A percentile compares a stretch with the other conserved stretches of the same genome.
phyloP scores from a whole-genome alignment of 2,329 filamentous ascomycete genomes.

The Aspergillus luchuensis region DNA sequence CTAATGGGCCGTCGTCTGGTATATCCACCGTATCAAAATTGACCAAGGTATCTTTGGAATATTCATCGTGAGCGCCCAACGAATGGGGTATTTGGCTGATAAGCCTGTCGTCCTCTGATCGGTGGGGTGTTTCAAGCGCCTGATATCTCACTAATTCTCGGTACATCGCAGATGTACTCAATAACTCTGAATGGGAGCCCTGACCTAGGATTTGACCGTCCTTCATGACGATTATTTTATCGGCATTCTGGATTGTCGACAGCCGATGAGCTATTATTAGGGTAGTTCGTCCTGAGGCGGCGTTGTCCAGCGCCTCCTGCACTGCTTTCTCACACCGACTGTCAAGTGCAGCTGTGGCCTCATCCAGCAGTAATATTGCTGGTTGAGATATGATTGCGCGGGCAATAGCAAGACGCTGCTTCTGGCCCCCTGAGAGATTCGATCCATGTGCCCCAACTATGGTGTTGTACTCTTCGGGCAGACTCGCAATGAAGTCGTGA shows the following conservation, averaged over 20 bases:
- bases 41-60: background rate
- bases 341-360: constrained; percentile 85
- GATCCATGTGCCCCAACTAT: constrained; percentile 84
- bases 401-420: constrained; percentile 85
- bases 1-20: background rate
- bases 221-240: constrained; percentile 48
- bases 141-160: constrained; percentile 17
- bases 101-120: constrained; percentile 10
- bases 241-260: constrained; percentile 44
- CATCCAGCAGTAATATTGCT: constrained; percentile 81
- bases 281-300: constrained; percentile 56
- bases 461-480: constrained; percentile 80
- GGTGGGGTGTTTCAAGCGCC: constrained; percentile 47
- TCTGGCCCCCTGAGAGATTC: constrained; percentile 83
- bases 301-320: constrained; percentile 75
- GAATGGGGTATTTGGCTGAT: background rate
- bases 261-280: constrained; percentile 49
- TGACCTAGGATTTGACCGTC: constrained; percentile 46
- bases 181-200: constrained; percentile 44
- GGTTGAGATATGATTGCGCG: constrained; percentile 77
- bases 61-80: background rate
- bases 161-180: constrained; percentile 22
- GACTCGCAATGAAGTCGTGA: constrained; percentile 72
- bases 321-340: constrained; percentile 84
- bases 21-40: background rate